Evolutionary conservation across 768 basidiomycete species (phyloP), one percentile per base, ranked within the genome.

Genomic region (Psilocybe cubensis): DNA sequence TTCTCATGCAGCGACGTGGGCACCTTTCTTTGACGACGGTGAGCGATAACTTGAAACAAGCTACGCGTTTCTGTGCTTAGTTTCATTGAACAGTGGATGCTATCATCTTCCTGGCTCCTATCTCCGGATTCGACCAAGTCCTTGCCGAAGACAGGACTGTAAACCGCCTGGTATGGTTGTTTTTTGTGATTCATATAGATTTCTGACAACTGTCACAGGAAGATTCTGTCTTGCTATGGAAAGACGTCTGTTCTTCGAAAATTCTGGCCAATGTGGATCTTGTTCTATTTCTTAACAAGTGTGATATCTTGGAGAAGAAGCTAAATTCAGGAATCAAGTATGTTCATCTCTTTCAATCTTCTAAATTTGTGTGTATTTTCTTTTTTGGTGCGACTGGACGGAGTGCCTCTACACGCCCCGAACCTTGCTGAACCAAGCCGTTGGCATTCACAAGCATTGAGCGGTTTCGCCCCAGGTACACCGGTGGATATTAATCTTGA

Each of bases 161-260:
- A 24, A 88, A 88, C 64, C 81, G 87, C 24, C 74, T 86, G 44
- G 83, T 84, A 77, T 68, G 48, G 4, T 18, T 54, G 3, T 46
- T 47, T 45, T 50, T 12, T 31, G 50, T 45, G 4, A 18, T 8
- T 31, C 46, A 27, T 21, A 11, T 21, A 28, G 20, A 10, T 1
- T 17, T 51, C 53, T 53, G 35, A 49, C 28, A 9, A 14, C 20
- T 40, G 20, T 58, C 66, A 18, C 53, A 88, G 87, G 89, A 92
- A 72, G 92, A 94, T 68, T 90, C 88, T 2, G 89, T 94, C n/a
- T 76, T 92, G n/a, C 79, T 94, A 0, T 94, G 92, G 92, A 92
- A 91, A 71, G 83, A 88, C 3, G 83, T 94, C 14, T 94, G 92
- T 72, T 85, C 86, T 11, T 92, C 91, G 74, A 92, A 86, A 72